Conservation (phyloP, 371 early-diverging fungal genomes). For the Conidiobolus coronatus region DNA sequence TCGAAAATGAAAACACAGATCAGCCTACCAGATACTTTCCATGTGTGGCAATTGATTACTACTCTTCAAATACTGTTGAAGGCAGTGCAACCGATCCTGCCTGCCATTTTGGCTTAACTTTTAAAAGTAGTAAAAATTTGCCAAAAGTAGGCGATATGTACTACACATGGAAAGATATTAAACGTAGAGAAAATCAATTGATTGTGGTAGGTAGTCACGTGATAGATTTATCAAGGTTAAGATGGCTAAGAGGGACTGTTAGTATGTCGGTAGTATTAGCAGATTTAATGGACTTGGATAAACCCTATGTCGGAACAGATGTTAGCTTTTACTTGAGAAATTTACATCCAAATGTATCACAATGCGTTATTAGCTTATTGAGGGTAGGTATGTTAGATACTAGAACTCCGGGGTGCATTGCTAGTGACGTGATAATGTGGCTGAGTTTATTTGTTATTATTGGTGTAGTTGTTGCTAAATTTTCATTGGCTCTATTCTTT, state of each 20-base stretch:
- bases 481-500: conserved; percentile 58
- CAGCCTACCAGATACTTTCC: conserved; percentile 44
- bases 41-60: conserved; percentile 27
- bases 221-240: conserved; percentile 21
- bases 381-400: conserved; percentile 49
- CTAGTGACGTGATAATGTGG: conserved; percentile 46
- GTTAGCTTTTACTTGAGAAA: conserved; percentile 10
- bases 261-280: background rate
- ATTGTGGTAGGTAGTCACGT: conserved; percentile 59
- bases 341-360: conserved; percentile 6
- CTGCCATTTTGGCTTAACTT: conserved; percentile 28
- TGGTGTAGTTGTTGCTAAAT: conserved; percentile 54
- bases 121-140: conserved; percentile 11
- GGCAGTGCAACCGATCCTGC: conserved; percentile 23
- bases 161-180: conserved; percentile 47
- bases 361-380: conserved; percentile 11
- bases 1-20: conserved; percentile 8
- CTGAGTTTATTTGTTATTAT: conserved; percentile 53
- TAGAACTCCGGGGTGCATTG: conserved; percentile 49
- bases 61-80: conserved; percentile 16
- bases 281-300: conserved; percentile 12
- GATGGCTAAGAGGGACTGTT: conserved; percentile 11
- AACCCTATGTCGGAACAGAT: conserved; percentile 12
- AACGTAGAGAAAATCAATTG: conserved; percentile 15
- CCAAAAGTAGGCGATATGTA: conserved; percentile 29